Conservation (phyloP, 768 basidiomycete genomes). For the Tephrocybe sp. region DNA sequence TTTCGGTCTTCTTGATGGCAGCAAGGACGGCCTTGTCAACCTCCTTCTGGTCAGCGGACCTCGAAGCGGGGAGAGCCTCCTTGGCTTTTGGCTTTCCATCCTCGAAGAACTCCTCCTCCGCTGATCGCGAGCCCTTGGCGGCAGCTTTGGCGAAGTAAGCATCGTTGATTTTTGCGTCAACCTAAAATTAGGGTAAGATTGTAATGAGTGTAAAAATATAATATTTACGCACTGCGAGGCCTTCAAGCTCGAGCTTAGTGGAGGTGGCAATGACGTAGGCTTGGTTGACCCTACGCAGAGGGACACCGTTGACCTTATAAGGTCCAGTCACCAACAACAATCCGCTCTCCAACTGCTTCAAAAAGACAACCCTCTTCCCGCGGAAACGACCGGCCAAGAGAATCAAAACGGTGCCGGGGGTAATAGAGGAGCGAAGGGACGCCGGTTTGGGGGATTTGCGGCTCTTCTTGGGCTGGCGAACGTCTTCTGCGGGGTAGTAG, state of each 20-base stretch:
- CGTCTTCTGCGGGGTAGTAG: conserved; percentile 96
- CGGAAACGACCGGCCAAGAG: conserved; percentile 97
- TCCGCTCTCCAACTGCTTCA: conserved; percentile 94
- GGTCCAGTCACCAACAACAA: conserved; percentile 95
- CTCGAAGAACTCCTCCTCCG: conserved; percentile 97
- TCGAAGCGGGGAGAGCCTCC: conserved; percentile 82
- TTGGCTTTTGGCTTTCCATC: conserved; percentile 91
- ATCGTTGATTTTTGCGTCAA: conserved; percentile 91
- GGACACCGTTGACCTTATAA: conserved; percentile 98
- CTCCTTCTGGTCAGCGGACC: conserved; percentile 89
- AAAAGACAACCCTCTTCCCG: conserved; percentile 97
- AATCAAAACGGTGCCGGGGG: conserved; percentile 93
- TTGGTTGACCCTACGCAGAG: conserved; percentile 96
- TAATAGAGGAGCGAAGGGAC: conserved; percentile 83
- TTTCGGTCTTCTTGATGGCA: conserved; percentile 87
- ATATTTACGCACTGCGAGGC: conserved; percentile 59
- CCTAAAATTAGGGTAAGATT: conserved; percentile 38
- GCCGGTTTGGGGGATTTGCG: conserved; percentile 84
- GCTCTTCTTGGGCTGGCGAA: conserved; percentile 86
- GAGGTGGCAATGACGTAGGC: conserved; percentile 99
- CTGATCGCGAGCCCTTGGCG: conserved; percentile 68
- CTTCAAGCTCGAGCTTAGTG: conserved; percentile 83
- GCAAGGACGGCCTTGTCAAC: conserved; percentile 78
- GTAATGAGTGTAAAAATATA: neutral
- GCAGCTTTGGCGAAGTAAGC: conserved; percentile 87